Percentiles rank a stretch among this genome's conserved stretches.
phyloP scores from a whole-genome alignment of 176 grass and related monocot species.

The Chrysopogon serrulatus region DNA sequence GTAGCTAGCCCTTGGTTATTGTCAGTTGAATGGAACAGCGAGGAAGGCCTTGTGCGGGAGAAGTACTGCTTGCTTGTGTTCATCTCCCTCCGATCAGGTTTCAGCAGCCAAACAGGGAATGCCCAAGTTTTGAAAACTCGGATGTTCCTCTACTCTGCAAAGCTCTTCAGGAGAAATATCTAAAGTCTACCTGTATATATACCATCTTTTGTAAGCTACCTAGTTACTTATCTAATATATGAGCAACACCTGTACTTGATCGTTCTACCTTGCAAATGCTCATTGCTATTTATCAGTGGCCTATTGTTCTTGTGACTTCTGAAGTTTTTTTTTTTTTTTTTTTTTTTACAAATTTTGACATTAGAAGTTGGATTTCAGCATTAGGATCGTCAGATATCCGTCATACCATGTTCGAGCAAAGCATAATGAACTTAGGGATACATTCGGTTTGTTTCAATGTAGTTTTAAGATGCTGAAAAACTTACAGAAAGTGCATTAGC shows the following conservation, averaged over 20 bases:
- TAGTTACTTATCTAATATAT: neutral
- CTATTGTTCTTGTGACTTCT: neutral
- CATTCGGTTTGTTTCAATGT: neutral
- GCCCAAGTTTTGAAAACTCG: neutral
- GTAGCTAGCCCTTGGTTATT: constrained; percentile 4
- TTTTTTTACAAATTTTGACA: neutral
- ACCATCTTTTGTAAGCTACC: constrained; percentile 10
- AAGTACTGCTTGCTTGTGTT: neutral
- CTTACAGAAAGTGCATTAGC: neutral
- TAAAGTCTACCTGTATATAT: constrained; percentile 35
- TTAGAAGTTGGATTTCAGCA: neutral
- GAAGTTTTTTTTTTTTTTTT: neutral
- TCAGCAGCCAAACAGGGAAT: neutral
- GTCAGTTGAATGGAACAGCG: constrained; percentile 2
- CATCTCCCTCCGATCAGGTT: constrained; percentile 18
- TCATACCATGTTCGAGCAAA: neutral
- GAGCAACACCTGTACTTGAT: neutral
- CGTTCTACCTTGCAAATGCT: neutral
- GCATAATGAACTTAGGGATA: neutral
- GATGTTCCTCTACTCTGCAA: constrained; percentile 1
- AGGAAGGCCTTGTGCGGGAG: neutral
- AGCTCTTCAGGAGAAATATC: neutral
- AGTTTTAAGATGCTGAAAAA: neutral
- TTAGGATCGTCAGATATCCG: neutral
- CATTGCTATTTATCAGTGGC: neutral